Percentiles rank a stretch among this genome's conserved stretches.
These are phyloP conservation scores for Grosmannia clavigera DNA, from an alignment of 2,329 filamentous ascomycete species.

Conservation along the genomic window DNA sequence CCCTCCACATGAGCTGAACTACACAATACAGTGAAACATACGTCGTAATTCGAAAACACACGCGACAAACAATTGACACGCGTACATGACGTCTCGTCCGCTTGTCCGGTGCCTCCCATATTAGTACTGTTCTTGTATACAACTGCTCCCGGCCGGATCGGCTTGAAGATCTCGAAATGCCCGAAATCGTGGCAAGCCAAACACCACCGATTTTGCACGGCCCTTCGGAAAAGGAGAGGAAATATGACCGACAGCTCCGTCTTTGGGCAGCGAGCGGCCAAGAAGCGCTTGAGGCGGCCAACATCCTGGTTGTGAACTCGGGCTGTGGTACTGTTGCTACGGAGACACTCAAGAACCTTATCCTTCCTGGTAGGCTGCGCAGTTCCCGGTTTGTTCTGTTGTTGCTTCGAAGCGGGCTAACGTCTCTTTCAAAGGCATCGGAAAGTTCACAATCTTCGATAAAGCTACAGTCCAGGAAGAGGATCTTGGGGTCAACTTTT, in stretches of 20 bases:
- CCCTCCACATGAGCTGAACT: background rate
- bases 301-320: constrained; percentile 83
- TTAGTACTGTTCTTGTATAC: background rate
- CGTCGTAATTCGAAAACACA: background rate
- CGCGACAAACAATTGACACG: background rate
- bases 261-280: constrained; percentile 93
- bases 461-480: constrained; percentile 61
- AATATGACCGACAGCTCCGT: constrained; percentile 90
- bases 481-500: constrained; percentile 94
- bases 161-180: constrained; percentile 20
- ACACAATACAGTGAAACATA: background rate
- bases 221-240: constrained; percentile 53
- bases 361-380: constrained; percentile 57
- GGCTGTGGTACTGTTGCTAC: constrained; percentile 77
- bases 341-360: constrained; percentile 93
- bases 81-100: background rate
- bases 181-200: constrained; percentile 31
- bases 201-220: constrained; percentile 36
- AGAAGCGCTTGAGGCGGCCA: constrained; percentile 75
- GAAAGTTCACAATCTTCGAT: constrained; percentile 84
- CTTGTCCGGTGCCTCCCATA: background rate
- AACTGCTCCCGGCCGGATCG: background rate
- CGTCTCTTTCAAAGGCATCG: constrained; percentile 47
- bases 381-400: background rate
- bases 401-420: background rate